Percentiles rank a stretch among this genome's conserved stretches.
phyloP scores from a whole-genome alignment of 441 rosid genomes.

The Flueggea neowawraea region DNA sequence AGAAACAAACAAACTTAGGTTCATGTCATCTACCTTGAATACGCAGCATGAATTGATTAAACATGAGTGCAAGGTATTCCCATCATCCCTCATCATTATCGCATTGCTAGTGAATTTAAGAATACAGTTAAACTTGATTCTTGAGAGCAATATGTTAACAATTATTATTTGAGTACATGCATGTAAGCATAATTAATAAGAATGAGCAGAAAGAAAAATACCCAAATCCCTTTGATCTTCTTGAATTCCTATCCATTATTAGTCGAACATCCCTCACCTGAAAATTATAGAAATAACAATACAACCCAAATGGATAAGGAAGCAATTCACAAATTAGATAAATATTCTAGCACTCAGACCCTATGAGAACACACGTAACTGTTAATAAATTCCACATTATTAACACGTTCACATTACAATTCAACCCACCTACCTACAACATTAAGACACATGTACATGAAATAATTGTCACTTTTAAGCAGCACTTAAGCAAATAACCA shows the following conservation, averaged over 20 bases:
- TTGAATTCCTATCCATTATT: slow-evolving; percentile 95
- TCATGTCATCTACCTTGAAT: slow-evolving; percentile 86
- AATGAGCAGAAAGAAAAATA: slow-evolving; percentile 33
- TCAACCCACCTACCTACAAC: too few species aligned
- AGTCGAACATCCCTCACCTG: slow-evolving; percentile 95
- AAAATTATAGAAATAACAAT: slow-evolving; percentile 18
- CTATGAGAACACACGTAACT: too few species aligned
- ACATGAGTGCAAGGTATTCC: slow-evolving; percentile 90
- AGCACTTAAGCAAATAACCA: too few species aligned
- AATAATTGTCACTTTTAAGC: too few species aligned
- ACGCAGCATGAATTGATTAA: slow-evolving; percentile 92
- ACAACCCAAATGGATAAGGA: slow-evolving; percentile 2
- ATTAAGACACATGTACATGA: too few species aligned
- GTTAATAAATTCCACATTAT: too few species aligned
- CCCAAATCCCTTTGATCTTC: slow-evolving; percentile 98
- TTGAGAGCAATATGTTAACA: slow-evolving; percentile 51
- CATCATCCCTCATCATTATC: slow-evolving; percentile 96
- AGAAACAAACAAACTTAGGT: slow-evolving; percentile 55
- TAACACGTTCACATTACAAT: too few species aligned
- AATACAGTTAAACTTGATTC: slow-evolving; percentile 86
- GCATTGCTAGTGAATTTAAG: slow-evolving; percentile 97
- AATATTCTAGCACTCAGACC: background rate
- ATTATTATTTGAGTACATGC: slow-evolving; percentile 37
- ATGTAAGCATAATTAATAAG: slow-evolving; percentile 21
- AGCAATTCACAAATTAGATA: background rate